Percentiles rank a stretch among this genome's conserved stretches.
Conservation (phyloP, 169 alveolate genomes). For the Plasmodium gallinaceum region DNA sequence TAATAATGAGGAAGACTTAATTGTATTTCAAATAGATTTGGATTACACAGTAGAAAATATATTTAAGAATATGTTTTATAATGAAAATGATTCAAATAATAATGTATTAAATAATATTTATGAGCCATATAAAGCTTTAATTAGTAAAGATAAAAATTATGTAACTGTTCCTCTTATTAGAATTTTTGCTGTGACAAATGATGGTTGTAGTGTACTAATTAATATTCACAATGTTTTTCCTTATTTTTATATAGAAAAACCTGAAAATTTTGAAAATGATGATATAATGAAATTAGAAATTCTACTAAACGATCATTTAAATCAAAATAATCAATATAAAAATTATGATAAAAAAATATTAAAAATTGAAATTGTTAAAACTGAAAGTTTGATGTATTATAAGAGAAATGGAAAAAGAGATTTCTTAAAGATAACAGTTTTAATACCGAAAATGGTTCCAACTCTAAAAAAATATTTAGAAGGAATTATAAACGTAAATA, state of each 20-base stretch:
- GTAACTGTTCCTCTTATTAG: slow-evolving; percentile 77
- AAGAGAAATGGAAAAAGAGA: slow-evolving; percentile 80
- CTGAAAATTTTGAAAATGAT: slow-evolving; percentile 74
- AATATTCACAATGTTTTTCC: slow-evolving; percentile 81
- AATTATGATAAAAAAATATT: slow-evolving; percentile 81
- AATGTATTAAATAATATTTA: not conserved
- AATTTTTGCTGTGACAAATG: slow-evolving; percentile 80
- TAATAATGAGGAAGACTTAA: slow-evolving; percentile 20
- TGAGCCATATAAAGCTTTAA: slow-evolving; percentile 5
- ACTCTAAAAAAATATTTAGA: slow-evolving; percentile 87
- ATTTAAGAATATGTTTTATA: slow-evolving; percentile 37
- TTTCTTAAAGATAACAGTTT: slow-evolving; percentile 88
- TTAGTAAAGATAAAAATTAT: slow-evolving; percentile 35
- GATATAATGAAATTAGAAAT: slow-evolving; percentile 76
- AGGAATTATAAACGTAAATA: slow-evolving; percentile 79
- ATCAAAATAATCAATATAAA: slow-evolving; percentile 79
- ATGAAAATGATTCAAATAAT: slow-evolving; percentile 11
- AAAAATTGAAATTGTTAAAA: slow-evolving; percentile 78
- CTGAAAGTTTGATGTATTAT: slow-evolving; percentile 85
- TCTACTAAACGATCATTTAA: slow-evolving; percentile 77
- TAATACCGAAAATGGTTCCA: slow-evolving; percentile 89
- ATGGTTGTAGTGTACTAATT: slow-evolving; percentile 80
- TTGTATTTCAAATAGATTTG: slow-evolving; percentile 46
- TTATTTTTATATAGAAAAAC: slow-evolving; percentile 84
- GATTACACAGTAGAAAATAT: slow-evolving; percentile 66